Conservation (phyloP, 129 eudicot species). For the Heracleum sosnowskyi region DNA sequence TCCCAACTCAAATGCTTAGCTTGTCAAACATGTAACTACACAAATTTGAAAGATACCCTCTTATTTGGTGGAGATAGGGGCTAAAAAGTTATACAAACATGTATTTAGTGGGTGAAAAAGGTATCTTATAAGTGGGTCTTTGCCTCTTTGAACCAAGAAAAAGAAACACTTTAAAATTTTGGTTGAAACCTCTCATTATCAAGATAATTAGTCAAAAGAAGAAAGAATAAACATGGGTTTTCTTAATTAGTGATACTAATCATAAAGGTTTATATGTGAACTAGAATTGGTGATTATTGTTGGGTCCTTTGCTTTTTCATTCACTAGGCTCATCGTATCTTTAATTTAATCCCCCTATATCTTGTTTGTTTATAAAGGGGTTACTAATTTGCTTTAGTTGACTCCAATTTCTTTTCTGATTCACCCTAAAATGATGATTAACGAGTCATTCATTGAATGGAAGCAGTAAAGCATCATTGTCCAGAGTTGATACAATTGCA, state of each 20-base stretch:
- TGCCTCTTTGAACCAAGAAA: slow-evolving; percentile 1
- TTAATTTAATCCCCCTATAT: background rate
- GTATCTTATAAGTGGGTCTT: slow-evolving; percentile 5
- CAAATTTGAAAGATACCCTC: slow-evolving; percentile 8
- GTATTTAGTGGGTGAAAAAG: background rate
- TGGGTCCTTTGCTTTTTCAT: background rate
- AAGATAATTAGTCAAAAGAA: background rate
- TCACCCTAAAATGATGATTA: background rate
- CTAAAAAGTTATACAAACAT: background rate
- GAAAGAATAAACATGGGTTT: background rate
- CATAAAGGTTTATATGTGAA: background rate
- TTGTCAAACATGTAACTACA: background rate
- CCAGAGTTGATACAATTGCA: no score
- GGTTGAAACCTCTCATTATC: background rate
- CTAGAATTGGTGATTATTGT: background rate
- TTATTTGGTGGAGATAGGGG: background rate
- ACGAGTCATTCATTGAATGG: background rate
- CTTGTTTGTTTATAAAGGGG: background rate
- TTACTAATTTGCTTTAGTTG: background rate
- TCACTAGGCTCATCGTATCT: background rate
- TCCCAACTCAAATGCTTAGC: background rate
- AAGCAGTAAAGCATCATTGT: no score
- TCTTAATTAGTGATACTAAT: background rate
- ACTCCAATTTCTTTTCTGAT: background rate
- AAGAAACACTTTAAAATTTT: background rate